These are phyloP conservation scores for Colletotrichum lindemuthianum DNA, from an alignment of 2,329 filamentous ascomycete genomes.

Conservation along the genomic window DNA sequence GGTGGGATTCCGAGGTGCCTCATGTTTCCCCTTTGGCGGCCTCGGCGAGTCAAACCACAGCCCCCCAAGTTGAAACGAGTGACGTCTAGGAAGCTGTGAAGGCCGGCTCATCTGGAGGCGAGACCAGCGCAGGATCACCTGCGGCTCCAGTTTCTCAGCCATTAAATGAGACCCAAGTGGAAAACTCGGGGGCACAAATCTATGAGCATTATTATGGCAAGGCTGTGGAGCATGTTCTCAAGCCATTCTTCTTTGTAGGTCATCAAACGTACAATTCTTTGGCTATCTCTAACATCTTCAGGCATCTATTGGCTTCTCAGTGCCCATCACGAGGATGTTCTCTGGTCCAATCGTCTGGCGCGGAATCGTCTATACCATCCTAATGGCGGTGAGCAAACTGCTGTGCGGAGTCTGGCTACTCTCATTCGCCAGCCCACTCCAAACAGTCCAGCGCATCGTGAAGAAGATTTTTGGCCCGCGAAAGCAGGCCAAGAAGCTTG, in stretches of 20 bases:
- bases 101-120: not conserved
- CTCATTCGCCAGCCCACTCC: constrained; percentile 43
- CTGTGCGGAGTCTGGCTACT: constrained; percentile 69
- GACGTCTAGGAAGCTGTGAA: not conserved
- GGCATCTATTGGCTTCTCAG: constrained; percentile 78
- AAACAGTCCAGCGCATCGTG: constrained; percentile 10
- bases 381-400: constrained; percentile 75
- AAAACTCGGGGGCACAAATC: constrained; percentile 36
- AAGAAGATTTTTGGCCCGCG: constrained; percentile 3
- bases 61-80: not conserved
- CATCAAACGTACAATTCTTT: not conserved
- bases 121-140: too few species aligned
- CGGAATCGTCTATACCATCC: constrained; percentile 74
- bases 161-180: not conserved
- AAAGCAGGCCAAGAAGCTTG: constrained; percentile 13
- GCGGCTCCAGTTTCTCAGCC: not conserved
- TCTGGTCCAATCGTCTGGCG: constrained; percentile 72
- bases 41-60: not conserved
- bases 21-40: constrained; percentile 31
- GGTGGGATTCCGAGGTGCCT: constrained; percentile 61
- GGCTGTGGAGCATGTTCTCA: constrained; percentile 62
- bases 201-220: constrained; percentile 54
- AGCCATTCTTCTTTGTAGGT: constrained; percentile 78
- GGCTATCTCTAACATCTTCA: constrained; percentile 36
- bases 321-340: constrained; percentile 79